Evolutionary conservation across 73 alveolate species (phyloP).

Genomic region (Stentor coeruleus): DNA sequence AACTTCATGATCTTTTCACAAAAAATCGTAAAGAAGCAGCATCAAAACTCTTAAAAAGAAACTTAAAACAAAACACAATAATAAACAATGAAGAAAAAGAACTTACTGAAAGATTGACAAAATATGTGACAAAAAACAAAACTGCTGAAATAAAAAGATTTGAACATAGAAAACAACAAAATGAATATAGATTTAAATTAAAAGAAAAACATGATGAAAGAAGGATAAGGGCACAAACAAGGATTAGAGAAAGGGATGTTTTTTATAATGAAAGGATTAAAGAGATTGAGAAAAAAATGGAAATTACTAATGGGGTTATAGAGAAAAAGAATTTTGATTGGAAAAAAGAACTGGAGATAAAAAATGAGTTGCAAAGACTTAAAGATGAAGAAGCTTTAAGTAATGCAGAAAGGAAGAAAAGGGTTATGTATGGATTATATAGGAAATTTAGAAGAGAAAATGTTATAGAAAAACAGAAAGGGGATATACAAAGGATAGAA

Average conservation of each 20-base stretch:
- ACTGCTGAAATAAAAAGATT: neutral
- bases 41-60: neutral
- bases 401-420: constrained; percentile 5
- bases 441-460: constrained; percentile 3
- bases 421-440: neutral
- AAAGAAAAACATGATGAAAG: constrained; percentile 7
- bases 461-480: neutral
- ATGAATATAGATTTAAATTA: neutral
- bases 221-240: neutral
- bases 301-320: neutral
- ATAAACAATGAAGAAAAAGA: neutral
- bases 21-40: neutral
- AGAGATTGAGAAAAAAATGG: neutral
- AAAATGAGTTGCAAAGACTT: constrained; percentile 16
- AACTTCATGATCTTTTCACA: neutral
- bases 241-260: neutral
- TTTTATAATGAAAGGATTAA: neutral
- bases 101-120: neutral
- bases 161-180: neutral
- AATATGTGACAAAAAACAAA: neutral
- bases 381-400: neutral
- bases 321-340: neutral
- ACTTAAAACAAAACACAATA: neutral
- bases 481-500: constrained; percentile 5
- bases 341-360: neutral